Percentiles rank a stretch among this genome's conserved stretches.
Evolutionary conservation across 2,329 filamentous ascomycete species (phyloP).

Genomic region (Cladobotryum protrusum): DNA sequence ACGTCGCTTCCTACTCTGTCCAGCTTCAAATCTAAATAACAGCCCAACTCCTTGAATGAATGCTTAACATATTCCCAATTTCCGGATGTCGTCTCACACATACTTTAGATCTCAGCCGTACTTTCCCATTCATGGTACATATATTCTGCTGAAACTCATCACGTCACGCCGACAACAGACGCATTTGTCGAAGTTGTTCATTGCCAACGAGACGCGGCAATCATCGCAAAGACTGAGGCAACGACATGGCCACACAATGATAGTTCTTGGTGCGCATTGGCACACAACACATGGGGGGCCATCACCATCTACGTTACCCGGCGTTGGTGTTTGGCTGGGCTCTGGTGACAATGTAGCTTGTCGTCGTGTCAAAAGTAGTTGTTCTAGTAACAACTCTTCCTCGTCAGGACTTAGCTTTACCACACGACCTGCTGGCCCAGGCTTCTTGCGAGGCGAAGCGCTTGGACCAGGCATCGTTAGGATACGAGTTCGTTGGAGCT

Average conservation of each 20-base stretch:
- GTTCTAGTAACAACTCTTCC: conserved; percentile 54
- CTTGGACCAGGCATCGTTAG: conserved; percentile 28
- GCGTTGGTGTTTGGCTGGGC: background rate
- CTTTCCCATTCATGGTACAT: conserved; percentile 54
- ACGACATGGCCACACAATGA: conserved; percentile 94
- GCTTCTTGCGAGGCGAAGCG: conserved; percentile 13
- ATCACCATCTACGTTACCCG: conserved; percentile 60
- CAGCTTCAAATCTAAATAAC: background rate
- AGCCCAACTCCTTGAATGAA: background rate
- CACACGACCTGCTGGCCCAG: conserved; percentile 15
- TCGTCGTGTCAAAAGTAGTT: conserved; percentile 51
- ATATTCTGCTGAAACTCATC: conserved; percentile 82
- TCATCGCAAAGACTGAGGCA: conserved; percentile 94
- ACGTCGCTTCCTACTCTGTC: background rate
- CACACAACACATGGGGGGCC: conserved; percentile 89
- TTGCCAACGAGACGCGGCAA: conserved; percentile 84
- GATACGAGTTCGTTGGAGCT: conserved; percentile 64
- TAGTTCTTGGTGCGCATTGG: conserved; percentile 75
- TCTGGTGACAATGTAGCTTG: conserved; percentile 14
- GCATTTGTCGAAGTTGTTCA: conserved; percentile 96
- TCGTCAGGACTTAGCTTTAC: conserved; percentile 49
- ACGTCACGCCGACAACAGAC: conserved; percentile 90
- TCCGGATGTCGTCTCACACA: background rate
- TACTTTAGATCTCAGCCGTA: background rate
- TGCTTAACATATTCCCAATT: background rate